Conservation (phyloP, 768 basidiomycete species). For the Boletus insuetus region DNA sequence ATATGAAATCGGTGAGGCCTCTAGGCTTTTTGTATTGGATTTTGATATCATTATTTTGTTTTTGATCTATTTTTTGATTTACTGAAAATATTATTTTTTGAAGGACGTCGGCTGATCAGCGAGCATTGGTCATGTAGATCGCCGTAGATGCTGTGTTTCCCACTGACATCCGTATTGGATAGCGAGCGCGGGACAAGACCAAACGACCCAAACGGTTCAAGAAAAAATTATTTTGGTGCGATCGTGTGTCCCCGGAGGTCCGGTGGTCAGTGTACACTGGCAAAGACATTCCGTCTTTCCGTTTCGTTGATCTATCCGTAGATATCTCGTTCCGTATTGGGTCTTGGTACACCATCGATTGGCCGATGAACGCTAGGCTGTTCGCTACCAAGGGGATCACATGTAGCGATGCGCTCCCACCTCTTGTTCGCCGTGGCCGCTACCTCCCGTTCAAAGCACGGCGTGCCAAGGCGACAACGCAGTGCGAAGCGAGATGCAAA, state of each 20-base stretch:
- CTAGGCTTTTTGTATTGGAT: not conserved
- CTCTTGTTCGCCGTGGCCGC: not conserved
- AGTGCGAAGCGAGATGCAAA: not conserved
- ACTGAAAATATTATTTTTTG: not conserved
- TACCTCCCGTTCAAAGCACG: not conserved
- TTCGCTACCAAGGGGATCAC: too few relatives aligned
- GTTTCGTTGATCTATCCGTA: too few relatives aligned
- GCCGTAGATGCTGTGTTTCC: constrained; percentile 1
- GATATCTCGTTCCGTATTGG: too few relatives aligned
- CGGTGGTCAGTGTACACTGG: too few relatives aligned
- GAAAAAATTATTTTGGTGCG: not conserved
- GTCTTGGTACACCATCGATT: too few relatives aligned
- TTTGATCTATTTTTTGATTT: not conserved
- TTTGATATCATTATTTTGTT: not conserved
- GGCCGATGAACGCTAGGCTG: too few relatives aligned
- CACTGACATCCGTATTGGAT: not conserved
- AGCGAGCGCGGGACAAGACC: not conserved
- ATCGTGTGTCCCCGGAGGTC: too few relatives aligned
- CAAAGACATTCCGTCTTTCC: too few relatives aligned
- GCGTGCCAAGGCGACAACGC: not conserved
- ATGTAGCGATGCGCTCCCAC: not conserved
- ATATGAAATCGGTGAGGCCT: constrained; percentile 21
- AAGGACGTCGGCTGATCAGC: constrained; percentile 11
- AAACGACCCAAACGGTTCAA: not conserved
- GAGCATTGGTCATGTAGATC: constrained; percentile 10